Evolutionary conservation across 1,284 basidiomycete genomes (phyloP).

Genomic region (Vanrija sp.): DNA sequence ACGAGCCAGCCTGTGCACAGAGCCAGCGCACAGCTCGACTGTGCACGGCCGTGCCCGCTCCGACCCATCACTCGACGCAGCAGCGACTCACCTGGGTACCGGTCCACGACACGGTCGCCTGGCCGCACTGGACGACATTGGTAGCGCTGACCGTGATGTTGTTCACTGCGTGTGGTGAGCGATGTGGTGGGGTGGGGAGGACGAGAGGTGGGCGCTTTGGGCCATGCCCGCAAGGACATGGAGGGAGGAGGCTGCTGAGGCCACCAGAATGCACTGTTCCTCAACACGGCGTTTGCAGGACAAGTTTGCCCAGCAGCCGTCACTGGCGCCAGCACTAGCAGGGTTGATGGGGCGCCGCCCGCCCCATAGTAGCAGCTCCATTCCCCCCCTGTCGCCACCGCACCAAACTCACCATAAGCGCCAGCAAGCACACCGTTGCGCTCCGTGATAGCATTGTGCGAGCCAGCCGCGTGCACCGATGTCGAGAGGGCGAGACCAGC

Average conservation of each 20-base stretch:
- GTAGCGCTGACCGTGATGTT: constrained; percentile 34
- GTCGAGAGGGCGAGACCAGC: too few relatives aligned
- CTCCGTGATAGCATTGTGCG: too few relatives aligned
- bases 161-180: constrained; percentile 19
- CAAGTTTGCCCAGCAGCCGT: too few relatives aligned
- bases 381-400: too few relatives aligned
- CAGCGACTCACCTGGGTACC: constrained; percentile 30
- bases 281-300: too few relatives aligned
- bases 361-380: too few relatives aligned
- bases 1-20: neutral
- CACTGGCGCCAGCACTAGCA: too few relatives aligned
- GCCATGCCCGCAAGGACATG: too few relatives aligned
- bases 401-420: neutral
- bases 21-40: too few relatives aligned
- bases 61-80: neutral
- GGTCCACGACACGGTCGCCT: constrained; percentile 40
- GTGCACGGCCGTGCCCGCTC: neutral
- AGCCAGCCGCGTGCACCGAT: too few relatives aligned
- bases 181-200: neutral
- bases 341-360: too few relatives aligned
- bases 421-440: constrained; percentile 1
- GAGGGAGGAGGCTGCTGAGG: neutral
- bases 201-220: neutral
- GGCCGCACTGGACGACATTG: constrained; percentile 38
- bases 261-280: too few relatives aligned